Percentiles rank a stretch among this genome's conserved stretches.
These are phyloP conservation scores for Lepidium africanum DNA, from an alignment of 345 rosid genomes.

Conservation along the genomic window DNA sequence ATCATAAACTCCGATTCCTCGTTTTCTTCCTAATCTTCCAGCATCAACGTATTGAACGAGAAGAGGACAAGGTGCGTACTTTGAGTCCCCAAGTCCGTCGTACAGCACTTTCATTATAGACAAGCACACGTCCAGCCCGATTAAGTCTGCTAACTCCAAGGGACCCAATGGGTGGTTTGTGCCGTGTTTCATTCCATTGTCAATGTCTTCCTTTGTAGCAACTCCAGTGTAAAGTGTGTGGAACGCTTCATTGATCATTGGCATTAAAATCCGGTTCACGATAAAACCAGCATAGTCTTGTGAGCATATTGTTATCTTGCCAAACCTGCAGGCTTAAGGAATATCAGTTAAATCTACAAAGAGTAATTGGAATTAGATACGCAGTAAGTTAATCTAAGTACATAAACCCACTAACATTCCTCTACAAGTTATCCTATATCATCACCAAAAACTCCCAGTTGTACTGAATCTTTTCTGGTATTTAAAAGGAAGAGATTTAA, in stretches of 20 bases:
- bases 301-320: constrained; percentile 72
- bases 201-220: constrained; percentile 90
- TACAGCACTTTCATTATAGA: constrained; percentile 77
- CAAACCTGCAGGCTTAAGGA: constrained; percentile 41
- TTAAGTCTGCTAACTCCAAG: constrained; percentile 73
- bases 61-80: constrained; percentile 76
- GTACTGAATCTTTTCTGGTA: not conserved
- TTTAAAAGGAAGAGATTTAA: not conserved
- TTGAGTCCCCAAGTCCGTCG: constrained; percentile 57
- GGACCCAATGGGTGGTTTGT: constrained; percentile 95
- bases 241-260: constrained; percentile 96
- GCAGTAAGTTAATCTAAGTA: not conserved
- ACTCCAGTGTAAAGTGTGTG: constrained; percentile 76
- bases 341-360: not conserved
- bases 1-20: constrained; percentile 69
- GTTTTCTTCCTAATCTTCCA: constrained; percentile 71
- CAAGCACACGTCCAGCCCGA: constrained; percentile 75
- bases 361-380: not conserved
- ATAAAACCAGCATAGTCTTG: constrained; percentile 76
- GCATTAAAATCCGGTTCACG: constrained; percentile 88
- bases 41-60: constrained; percentile 85
- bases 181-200: constrained; percentile 81
- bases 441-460: not conserved
- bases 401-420: not conserved
- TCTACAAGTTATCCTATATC: not conserved